Conservation (phyloP, 306 rosid species). For the Cicer arietinum region DNA sequence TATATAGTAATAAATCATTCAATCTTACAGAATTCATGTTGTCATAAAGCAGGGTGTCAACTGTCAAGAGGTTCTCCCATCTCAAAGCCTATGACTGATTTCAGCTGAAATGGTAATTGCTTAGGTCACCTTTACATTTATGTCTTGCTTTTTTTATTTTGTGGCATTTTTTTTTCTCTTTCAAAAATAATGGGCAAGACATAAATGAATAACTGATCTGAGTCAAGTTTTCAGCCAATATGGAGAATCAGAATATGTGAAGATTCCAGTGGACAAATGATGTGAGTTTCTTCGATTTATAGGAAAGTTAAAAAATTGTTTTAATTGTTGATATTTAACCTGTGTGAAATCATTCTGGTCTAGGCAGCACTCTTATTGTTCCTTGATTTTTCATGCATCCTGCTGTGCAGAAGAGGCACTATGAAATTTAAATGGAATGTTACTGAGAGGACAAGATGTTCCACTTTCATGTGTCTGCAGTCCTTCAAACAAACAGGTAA, state of each 20-base stretch:
- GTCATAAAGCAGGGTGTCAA: slow-evolving; percentile 92
- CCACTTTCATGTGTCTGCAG: slow-evolving; percentile 88
- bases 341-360: background rate
- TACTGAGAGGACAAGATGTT: slow-evolving; percentile 66
- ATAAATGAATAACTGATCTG: slow-evolving; percentile 33
- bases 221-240: slow-evolving; percentile 71
- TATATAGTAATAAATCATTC: slow-evolving; percentile 45
- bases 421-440: slow-evolving; percentile 62
- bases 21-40: slow-evolving; percentile 75
- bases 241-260: slow-evolving; percentile 77
- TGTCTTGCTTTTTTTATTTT: slow-evolving; percentile 26
- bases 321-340: background rate
- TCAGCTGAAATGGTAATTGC: slow-evolving; percentile 86
- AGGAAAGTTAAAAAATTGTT: slow-evolving; percentile 55
- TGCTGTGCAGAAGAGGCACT: slow-evolving; percentile 83
- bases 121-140: slow-evolving; percentile 67
- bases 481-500: slow-evolving; percentile 85
- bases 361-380: background rate
- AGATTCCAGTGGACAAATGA: slow-evolving; percentile 88
- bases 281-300: slow-evolving; percentile 88
- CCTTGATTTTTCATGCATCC: slow-evolving; percentile 42
- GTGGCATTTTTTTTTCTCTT: slow-evolving; percentile 51
- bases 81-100: slow-evolving; percentile 84
- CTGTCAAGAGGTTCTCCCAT: slow-evolving; percentile 73
- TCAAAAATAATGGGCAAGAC: too few relatives aligned